Conservation (phyloP, 768 basidiomycete genomes). For the Hygrophorus pudorinus region DNA sequence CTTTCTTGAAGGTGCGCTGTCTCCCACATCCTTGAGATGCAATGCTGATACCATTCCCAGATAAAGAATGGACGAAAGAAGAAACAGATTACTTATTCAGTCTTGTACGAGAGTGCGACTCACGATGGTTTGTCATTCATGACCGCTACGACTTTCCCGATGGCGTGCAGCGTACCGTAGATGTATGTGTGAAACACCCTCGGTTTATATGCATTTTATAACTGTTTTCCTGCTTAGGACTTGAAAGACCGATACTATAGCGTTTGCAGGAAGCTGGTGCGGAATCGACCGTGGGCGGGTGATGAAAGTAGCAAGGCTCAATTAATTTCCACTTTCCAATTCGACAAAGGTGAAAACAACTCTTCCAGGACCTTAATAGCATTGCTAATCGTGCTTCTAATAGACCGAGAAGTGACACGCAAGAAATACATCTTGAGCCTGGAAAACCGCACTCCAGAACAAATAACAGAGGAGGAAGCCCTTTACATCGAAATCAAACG, state of each 20-base stretch:
- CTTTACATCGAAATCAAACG: slow-evolving; percentile 89
- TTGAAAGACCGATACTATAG: slow-evolving; percentile 92
- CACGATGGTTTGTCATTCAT: slow-evolving; percentile 80
- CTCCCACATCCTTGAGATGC: not conserved
- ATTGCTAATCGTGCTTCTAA: too few species aligned
- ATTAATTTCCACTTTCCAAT: slow-evolving; percentile 62
- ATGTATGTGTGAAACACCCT: slow-evolving; percentile 39
- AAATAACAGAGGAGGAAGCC: slow-evolving; percentile 92
- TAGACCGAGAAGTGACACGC: slow-evolving; percentile 80
- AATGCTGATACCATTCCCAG: slow-evolving; percentile 25
- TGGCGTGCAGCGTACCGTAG: slow-evolving; percentile 49
- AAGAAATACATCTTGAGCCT: slow-evolving; percentile 82
- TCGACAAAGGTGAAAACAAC: slow-evolving; percentile 70
- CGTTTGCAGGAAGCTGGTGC: slow-evolving; percentile 79
- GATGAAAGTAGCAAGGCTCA: slow-evolving; percentile 65
- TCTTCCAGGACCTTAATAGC: not conserved
- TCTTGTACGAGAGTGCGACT: slow-evolving; percentile 72
- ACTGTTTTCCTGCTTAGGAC: slow-evolving; percentile 44
- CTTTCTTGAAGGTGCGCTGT: slow-evolving; percentile 56
- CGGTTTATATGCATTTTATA: not conserved
- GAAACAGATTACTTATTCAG: slow-evolving; percentile 91
- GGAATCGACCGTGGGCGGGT: slow-evolving; percentile 76
- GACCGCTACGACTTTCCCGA: slow-evolving; percentile 78
- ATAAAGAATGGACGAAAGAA: slow-evolving; percentile 82
- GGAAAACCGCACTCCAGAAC: slow-evolving; percentile 80